Percentiles rank a stretch among this genome's conserved stretches.
phyloP scores from a whole-genome alignment of 73 alveolate genomes.

The Durusdinium trenchii region DNA sequence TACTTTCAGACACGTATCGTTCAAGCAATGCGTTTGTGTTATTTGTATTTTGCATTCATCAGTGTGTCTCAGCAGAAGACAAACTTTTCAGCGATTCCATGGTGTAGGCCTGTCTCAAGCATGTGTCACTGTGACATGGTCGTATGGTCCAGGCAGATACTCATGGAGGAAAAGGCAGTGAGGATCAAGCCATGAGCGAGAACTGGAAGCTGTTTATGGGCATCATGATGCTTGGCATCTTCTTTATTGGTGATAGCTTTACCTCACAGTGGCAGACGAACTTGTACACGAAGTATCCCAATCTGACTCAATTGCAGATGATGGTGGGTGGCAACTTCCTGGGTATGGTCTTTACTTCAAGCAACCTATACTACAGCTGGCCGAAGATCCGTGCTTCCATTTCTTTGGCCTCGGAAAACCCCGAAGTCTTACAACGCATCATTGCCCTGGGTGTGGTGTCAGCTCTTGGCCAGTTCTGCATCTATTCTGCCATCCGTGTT shows the following conservation, averaged over 20 bases:
- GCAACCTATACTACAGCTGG: slow-evolving; percentile 38
- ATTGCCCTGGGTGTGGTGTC: slow-evolving; percentile 59
- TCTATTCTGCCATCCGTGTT: slow-evolving; percentile 53
- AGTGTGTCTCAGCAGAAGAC: not conserved
- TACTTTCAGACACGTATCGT: not conserved
- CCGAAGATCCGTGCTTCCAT: slow-evolving; percentile 31
- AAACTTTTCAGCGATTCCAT: too few relatives aligned
- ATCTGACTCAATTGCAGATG: slow-evolving; percentile 67
- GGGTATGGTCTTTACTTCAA: slow-evolving; percentile 54
- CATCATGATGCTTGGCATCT: slow-evolving; percentile 24
- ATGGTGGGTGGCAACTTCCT: slow-evolving; percentile 76
- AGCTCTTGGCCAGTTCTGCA: slow-evolving; percentile 68
- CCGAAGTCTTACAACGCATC: slow-evolving; percentile 28
- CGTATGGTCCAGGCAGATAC: not conserved
- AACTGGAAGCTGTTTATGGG: slow-evolving; percentile 70
- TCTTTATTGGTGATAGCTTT: slow-evolving; percentile 33
- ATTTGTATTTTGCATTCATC: not conserved
- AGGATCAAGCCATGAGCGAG: not conserved
- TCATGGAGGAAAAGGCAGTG: not conserved
- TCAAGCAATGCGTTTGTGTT: not conserved
- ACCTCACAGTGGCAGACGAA: slow-evolving; percentile 80
- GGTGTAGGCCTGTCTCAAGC: too few relatives aligned
- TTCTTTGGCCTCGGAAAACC: slow-evolving; percentile 22
- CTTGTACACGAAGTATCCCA: slow-evolving; percentile 19
- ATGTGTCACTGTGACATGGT: too few relatives aligned